Conservation (phyloP, 73 alveolate genomes). For the Paramecium bursaria region DNA sequence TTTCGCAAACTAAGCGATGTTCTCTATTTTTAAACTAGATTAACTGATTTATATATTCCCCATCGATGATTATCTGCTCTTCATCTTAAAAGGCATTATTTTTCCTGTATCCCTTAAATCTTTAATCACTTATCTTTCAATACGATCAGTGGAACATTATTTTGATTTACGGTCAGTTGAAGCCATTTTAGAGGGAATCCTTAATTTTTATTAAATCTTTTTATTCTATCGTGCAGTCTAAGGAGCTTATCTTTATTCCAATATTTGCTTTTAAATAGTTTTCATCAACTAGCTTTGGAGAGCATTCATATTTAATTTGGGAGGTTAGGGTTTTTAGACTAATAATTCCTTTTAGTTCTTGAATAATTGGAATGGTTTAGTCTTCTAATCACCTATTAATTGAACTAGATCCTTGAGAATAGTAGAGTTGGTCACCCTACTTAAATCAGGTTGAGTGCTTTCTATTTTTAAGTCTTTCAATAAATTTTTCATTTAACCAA, state of each 20-base stretch:
- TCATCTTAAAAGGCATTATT: no score
- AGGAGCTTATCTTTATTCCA: background rate
- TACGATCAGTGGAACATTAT: no score
- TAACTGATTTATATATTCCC: conserved; percentile 1
- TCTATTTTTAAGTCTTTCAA: conserved; percentile 40
- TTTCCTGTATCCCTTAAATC: no score
- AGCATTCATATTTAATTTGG: background rate
- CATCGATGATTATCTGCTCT: conserved; percentile 25
- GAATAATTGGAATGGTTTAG: background rate
- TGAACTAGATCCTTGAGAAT: conserved; percentile 44
- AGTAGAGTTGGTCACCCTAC: conserved; percentile 8
- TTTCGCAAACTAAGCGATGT: conserved; percentile 6
- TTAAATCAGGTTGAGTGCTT: conserved; percentile 31
- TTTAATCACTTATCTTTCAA: no score
- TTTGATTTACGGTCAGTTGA: background rate
- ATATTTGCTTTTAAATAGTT: conserved; percentile 1
- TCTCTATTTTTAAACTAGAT: conserved; percentile 26
- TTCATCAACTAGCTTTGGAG: background rate
- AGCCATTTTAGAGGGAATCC: conserved; percentile 10
- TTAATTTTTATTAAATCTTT: background rate
- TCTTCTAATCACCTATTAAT: background rate
- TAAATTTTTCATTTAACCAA: conserved; percentile 37
- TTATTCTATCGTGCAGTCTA: background rate
- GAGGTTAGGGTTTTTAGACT: background rate
- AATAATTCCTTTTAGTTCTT: background rate